Evolutionary conservation across 1,284 basidiomycete genomes (phyloP).

Genomic region (Cryptococcus wingfieldii): DNA sequence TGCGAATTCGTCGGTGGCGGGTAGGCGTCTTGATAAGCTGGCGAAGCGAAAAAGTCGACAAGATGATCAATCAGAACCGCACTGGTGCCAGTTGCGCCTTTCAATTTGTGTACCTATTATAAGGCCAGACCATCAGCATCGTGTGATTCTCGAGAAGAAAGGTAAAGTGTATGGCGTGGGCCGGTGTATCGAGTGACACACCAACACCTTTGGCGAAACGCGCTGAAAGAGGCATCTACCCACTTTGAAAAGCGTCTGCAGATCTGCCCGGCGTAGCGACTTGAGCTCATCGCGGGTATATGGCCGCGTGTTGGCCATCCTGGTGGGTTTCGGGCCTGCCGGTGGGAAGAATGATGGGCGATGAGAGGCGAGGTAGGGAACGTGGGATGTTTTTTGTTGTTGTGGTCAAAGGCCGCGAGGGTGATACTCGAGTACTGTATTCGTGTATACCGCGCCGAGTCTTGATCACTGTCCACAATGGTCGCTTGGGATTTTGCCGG

Average conservation of each 20-base stretch:
- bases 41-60: conserved; percentile 28
- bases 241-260: conserved; percentile 44
- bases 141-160: not conserved
- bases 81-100: conserved; percentile 41
- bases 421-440: too few relatives aligned
- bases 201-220: not conserved
- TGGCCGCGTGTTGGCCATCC: conserved; percentile 28
- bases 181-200: not conserved
- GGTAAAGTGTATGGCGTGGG: not conserved
- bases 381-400: too few relatives aligned
- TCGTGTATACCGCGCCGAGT: too few relatives aligned
- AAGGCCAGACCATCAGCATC: not conserved
- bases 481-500: too few relatives aligned
- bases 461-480: too few relatives aligned
- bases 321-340: not conserved
- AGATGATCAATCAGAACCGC: conserved; percentile 31
- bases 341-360: too few relatives aligned
- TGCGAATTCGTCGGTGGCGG: conserved; percentile 3
- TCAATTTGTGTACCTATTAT: conserved; percentile 37
- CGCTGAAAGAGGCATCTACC: conserved; percentile 2
- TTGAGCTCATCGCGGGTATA: conserved; percentile 41
- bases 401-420: too few relatives aligned
- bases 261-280: conserved; percentile 32
- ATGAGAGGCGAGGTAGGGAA: too few relatives aligned
- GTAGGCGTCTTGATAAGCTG: conserved; percentile 15